Evolutionary conservation across 139 green algal genomes (phyloP), one percentile per base, ranked within the genome.

Genomic region (Gonium pectorale): DNA sequence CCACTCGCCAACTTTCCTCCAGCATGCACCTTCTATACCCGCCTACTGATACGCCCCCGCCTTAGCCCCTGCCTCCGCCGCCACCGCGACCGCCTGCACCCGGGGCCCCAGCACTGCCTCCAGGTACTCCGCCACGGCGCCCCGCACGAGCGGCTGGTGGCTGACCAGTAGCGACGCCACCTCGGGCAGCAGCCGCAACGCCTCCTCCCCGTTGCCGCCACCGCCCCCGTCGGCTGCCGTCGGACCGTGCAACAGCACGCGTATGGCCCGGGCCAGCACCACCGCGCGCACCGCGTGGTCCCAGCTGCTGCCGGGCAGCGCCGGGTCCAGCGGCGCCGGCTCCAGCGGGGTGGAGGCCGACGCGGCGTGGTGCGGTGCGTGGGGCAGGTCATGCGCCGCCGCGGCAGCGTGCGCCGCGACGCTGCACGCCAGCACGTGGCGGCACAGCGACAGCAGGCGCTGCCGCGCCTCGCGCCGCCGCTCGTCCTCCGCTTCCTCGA

Each of bases 121-220:
- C 56, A 82, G 40, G n/a, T 35, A 82, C 13, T 84, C 78, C 62
- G 78, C 78, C 78, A 84, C 78, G 26, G 78, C 78, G 9, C 33
- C 15, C 26, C 78, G 78, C 78, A 84, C 78, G 44, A 75, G 63
- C 38, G 78, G 22, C 78, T 84, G 78, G 63, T 84, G 63, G 33
- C 78, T 74, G 9, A 24, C 33, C 46, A 84, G 63, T 44, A 84
- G 78, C 78, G n/a, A 31, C 78, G 75, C 31, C 78, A 75, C 78
- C 0, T 84, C 44, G 5, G 44, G 62, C 43, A 74, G 63, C 78
- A 84, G 78, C 62, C 24, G 44, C 44, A 84, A 17, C 41, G 21
- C n/a, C 41, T 43, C 41, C 31, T 33, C 78, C 46, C n/a, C 60
- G 3, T 17, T 24, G 5, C 31, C 41, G 21, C 5, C n/a, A 22